A percentile compares a stretch with the other conserved stretches of the same genome.
These are phyloP conservation scores for Alternaria incomplexa DNA, from an alignment of 2,329 filamentous ascomycete species.

Conservation along the genomic window DNA sequence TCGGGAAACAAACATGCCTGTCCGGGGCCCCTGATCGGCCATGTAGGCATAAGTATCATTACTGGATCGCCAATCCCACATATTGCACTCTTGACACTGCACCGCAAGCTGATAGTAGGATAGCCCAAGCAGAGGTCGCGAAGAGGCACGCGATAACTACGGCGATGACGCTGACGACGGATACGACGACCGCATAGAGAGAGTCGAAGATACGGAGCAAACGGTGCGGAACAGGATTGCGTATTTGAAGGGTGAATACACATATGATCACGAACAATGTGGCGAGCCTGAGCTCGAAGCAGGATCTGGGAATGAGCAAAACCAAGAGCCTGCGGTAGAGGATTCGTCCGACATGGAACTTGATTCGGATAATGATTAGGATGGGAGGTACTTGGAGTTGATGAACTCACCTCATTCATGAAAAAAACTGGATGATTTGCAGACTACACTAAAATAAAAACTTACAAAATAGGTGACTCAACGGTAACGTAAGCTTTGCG, in stretches of 20 bases:
- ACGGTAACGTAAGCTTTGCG: not conserved
- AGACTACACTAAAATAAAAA: not conserved
- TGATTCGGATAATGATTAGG: not conserved
- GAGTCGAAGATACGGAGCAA: not conserved
- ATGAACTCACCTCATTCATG: not conserved
- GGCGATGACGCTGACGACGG: not conserved
- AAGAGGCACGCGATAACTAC: not conserved
- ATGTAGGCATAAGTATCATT: no score
- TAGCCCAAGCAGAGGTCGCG: no score
- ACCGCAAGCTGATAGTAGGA: no score
- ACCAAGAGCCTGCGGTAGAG: not conserved
- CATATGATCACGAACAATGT: not conserved
- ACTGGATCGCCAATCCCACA: no score
- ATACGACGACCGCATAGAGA: not conserved
- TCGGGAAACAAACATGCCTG: no score
- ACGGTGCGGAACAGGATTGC: not conserved
- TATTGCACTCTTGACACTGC: no score
- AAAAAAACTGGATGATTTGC: no score
- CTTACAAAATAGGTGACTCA: not conserved
- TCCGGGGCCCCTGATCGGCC: no score
- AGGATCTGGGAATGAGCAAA: not conserved
- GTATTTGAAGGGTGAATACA: not conserved
- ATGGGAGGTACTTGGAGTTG: fast-evolving
- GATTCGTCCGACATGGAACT: not conserved
- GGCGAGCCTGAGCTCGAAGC: not conserved